Percentiles rank a stretch among this genome's conserved stretches.
phyloP scores from a whole-genome alignment of 2,329 filamentous ascomycete genomes.

The Diaporthe citrichinensis region DNA sequence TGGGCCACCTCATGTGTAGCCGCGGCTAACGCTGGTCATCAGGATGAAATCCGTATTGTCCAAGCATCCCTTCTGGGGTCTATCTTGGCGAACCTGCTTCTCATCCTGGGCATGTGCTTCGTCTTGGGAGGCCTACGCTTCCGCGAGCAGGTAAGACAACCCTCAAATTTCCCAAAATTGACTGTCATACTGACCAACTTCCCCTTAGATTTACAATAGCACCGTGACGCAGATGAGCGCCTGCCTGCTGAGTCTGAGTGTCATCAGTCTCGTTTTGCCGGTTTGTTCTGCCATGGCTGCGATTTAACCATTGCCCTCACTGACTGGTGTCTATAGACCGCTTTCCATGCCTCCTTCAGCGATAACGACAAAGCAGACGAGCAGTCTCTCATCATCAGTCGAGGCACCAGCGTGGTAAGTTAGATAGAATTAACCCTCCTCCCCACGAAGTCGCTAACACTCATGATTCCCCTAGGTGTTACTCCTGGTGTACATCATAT shows the following conservation, averaged over 20 bases:
- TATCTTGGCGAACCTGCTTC: slow-evolving; percentile 87
- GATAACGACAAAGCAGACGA: slow-evolving; percentile 73
- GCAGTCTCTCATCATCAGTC: slow-evolving; percentile 86
- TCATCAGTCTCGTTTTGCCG: slow-evolving; percentile 88
- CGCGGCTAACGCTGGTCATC: slow-evolving; percentile 45
- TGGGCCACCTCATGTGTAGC: slow-evolving; percentile 33
- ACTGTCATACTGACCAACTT: slow-evolving; percentile 23
- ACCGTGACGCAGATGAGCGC: slow-evolving; percentile 98
- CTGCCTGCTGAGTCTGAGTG: slow-evolving; percentile 89
- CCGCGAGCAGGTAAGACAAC: slow-evolving; percentile 79
- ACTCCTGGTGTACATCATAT: slow-evolving; percentile 85
- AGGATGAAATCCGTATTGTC: slow-evolving; percentile 89
- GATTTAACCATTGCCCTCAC: slow-evolving; percentile 38
- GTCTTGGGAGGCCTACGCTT: slow-evolving; percentile 87
- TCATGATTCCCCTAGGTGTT: slow-evolving; percentile 67
- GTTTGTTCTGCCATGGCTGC: slow-evolving; percentile 59
- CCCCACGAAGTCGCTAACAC: slow-evolving; percentile 44
- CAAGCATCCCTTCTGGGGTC: slow-evolving; percentile 92
- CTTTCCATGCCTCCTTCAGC: slow-evolving; percentile 90
- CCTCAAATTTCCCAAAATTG: neutral
- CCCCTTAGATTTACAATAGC: slow-evolving; percentile 84
- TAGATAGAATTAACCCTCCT: neutral
- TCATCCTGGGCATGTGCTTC: slow-evolving; percentile 94
- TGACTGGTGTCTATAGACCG: slow-evolving; percentile 68
- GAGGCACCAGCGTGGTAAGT: slow-evolving; percentile 87